phyloP scores from a whole-genome alignment of 495 filamentous ascomycete species.

The Penicillium psychrofluorescens region DNA sequence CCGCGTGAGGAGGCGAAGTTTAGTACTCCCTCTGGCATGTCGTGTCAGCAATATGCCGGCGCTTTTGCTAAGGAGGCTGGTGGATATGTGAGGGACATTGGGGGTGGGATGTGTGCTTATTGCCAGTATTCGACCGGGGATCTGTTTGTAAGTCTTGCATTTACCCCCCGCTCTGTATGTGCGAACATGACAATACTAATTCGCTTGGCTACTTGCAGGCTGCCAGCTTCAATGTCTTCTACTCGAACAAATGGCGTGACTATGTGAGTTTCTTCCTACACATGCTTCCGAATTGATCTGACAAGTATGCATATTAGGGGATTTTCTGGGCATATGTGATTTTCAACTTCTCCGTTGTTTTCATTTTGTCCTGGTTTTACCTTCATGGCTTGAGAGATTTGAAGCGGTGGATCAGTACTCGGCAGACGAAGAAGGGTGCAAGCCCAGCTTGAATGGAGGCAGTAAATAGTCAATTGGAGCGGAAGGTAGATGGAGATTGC shows the following conservation, averaged over 20 bases:
- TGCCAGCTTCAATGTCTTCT: slow-evolving; percentile 40
- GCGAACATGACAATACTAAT: not conserved
- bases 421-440: slow-evolving; percentile 28
- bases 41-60: slow-evolving; percentile 45
- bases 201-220: slow-evolving; percentile 25
- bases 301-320: slow-evolving; percentile 20
- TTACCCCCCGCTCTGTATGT: too few relatives aligned
- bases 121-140: slow-evolving; percentile 54
- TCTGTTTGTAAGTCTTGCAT: slow-evolving; percentile 39
- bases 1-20: slow-evolving; percentile 51
- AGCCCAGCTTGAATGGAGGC: too few relatives aligned
- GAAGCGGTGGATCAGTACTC: slow-evolving; percentile 33
- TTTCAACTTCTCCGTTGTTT: slow-evolving; percentile 50
- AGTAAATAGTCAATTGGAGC: too few relatives aligned
- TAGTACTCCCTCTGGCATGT: slow-evolving; percentile 40
- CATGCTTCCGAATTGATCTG: not conserved
- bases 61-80: slow-evolving; percentile 34
- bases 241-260: slow-evolving; percentile 54
- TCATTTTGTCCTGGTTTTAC: slow-evolving; percentile 47
- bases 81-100: slow-evolving; percentile 45
- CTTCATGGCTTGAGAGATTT: slow-evolving; percentile 37
- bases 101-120: slow-evolving; percentile 46
- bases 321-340: slow-evolving; percentile 48
- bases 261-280: slow-evolving; percentile 36
- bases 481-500: too few relatives aligned